These are phyloP conservation scores for Echites panduratus DNA, from an alignment of 257 asterid genomes.

Conservation along the genomic window DNA sequence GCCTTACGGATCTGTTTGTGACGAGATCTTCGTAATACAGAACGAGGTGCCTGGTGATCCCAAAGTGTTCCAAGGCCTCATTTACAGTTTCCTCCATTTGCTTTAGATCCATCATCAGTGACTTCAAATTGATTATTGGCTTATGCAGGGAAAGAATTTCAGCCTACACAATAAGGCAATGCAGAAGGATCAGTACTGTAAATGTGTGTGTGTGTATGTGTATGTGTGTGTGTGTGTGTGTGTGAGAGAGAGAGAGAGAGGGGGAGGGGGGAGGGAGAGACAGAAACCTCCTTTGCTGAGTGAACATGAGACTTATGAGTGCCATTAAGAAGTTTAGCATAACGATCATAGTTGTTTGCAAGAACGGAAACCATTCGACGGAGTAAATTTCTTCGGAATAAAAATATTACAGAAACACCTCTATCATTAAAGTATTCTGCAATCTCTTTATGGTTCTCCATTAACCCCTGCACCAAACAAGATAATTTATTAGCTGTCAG, in stretches of 20 bases:
- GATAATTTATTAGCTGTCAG: background rate
- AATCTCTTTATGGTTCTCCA: conserved; percentile 33
- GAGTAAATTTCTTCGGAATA: conserved; percentile 34
- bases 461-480: conserved; percentile 28
- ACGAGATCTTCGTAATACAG: conserved; percentile 83
- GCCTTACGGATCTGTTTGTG: conserved; percentile 64
- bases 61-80: conserved; percentile 56
- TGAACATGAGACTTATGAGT: conserved; percentile 45
- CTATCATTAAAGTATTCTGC: conserved; percentile 32
- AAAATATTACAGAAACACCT: conserved; percentile 38
- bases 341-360: conserved; percentile 37
- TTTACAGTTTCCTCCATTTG: conserved; percentile 51
- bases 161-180: conserved; percentile 44
- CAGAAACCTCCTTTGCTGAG: conserved; percentile 30
- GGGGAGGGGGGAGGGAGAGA: background rate
- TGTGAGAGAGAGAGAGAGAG: background rate
- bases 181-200: background rate
- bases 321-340: conserved; percentile 36
- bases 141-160: conserved; percentile 66
- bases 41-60: conserved; percentile 59
- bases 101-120: conserved; percentile 50
- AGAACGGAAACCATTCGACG: conserved; percentile 38
- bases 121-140: conserved; percentile 53
- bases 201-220: background rate
- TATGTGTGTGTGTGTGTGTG: background rate